These are phyloP conservation scores for Aureobasidium sp. DNA, from an alignment of 2,329 filamentous ascomycete genomes.

Conservation along the genomic window DNA sequence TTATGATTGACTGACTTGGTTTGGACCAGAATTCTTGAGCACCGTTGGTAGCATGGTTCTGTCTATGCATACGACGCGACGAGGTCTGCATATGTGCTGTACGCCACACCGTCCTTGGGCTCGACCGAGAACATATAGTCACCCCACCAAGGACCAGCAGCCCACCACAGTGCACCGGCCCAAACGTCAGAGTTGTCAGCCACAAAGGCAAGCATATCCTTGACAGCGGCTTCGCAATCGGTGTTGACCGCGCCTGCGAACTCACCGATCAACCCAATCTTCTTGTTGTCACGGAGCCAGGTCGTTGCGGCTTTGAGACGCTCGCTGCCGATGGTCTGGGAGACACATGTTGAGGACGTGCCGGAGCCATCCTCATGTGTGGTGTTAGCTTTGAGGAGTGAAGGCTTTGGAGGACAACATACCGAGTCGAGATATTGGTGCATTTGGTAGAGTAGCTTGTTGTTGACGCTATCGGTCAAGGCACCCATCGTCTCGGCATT, in stretches of 20 bases:
- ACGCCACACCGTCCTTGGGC: constrained; percentile 4
- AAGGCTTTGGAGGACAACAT: neutral
- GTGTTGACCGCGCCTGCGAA: constrained; percentile 46
- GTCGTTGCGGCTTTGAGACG: constrained; percentile 43
- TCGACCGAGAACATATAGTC: constrained; percentile 20
- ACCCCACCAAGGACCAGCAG: constrained; percentile 44
- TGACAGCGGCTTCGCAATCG: constrained; percentile 42
- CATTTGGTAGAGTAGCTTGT: constrained; percentile 54
- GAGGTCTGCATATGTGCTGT: neutral
- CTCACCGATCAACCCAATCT: constrained; percentile 47
- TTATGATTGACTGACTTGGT: neutral
- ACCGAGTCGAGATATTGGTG: constrained; percentile 51
- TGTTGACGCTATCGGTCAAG: constrained; percentile 41
- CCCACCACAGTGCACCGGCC: constrained; percentile 48
- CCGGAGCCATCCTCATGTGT: constrained; percentile 46
- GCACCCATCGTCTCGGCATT: constrained; percentile 38
- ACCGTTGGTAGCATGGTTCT: neutral
- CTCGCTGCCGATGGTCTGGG: constrained; percentile 45
- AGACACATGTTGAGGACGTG: constrained; percentile 43
- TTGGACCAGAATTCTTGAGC: neutral
- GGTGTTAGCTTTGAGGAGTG: neutral
- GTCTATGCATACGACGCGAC: neutral
- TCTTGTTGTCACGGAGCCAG: constrained; percentile 47
- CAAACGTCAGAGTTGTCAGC: constrained; percentile 44
- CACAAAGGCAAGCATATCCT: constrained; percentile 43